Base-by-base conservation (phyloP, 176 grass and related monocot genomes). In the Oryza meridionalis region DNA sequence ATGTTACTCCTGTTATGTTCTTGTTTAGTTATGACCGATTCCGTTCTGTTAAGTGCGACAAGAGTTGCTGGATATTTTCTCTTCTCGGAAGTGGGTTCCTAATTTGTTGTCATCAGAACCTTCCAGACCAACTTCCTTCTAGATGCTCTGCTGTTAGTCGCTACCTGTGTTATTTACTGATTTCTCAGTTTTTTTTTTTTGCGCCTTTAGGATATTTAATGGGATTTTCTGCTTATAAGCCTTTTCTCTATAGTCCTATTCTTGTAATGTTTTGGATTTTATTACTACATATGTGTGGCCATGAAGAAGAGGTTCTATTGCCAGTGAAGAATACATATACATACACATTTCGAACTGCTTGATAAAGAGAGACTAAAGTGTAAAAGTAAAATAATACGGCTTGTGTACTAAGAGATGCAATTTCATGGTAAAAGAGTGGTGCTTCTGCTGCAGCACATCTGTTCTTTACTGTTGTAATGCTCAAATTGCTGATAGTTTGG, bases 281-380 rank as follows among this genome's bases (percentile, higher is more conserved):
- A 16, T 77, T 77, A 29, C 19, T 58, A 40, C n/a, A 69, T 58
- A 10, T 66, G 49, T 8, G 29, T 81, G 46, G 12, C 49, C 63
- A 69, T 69, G 33, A 17, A 47, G 12, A 47, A 84, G n/a, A 84
- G 31, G n/a, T 45, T 84, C 37, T 84, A 76, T 76, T 21, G 58
- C 27, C 55, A 67, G 4, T 29, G 5, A 31, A 65, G 9, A 2
- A 25, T 74, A 29, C 27, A 19, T 75, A 38, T 59, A 73, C 11
- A 33, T 33, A 27, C 38, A 19, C 11, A 25, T 66, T 32, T 16
- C 7, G 11, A 67, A 83, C 19, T 49, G 29, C 72, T 42, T 76
- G 43, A 38, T 26, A 47, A 67, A 67, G 29, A 46, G 21, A 42
- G 45, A 69, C 6, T 70, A 81, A 24, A 70, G 4, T n/a, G 17